A percentile compares a stretch with the other conserved stretches of the same genome.
Evolutionary conservation across 2,329 filamentous ascomycete species (phyloP).

Genomic region (Helotiales sp.): DNA sequence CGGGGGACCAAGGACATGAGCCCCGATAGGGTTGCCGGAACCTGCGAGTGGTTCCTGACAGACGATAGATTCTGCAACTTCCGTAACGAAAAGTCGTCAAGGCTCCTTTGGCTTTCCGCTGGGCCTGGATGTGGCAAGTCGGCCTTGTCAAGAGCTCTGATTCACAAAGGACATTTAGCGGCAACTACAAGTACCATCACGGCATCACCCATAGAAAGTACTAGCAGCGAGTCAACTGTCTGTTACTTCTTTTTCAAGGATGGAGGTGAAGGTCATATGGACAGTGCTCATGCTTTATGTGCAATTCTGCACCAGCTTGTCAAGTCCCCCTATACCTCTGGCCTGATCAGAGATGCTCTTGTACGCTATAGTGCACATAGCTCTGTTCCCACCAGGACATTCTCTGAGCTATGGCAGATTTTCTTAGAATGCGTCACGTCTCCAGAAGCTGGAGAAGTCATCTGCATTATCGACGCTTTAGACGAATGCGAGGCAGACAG

Average conservation of each 20-base stretch:
- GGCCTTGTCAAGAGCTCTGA: slow-evolving; percentile 37
- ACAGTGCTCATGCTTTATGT: too few species aligned
- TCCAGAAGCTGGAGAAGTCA: slow-evolving; percentile 31
- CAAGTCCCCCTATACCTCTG: too few species aligned
- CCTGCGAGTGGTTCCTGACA: slow-evolving; percentile 37
- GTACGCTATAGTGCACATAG: slow-evolving; percentile 25
- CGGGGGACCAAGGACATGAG: slow-evolving; percentile 37
- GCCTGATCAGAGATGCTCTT: slow-evolving; percentile 39
- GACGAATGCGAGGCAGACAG: slow-evolving; percentile 35
- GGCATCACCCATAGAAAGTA: slow-evolving; percentile 10
- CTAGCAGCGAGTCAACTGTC: slow-evolving; percentile 31
- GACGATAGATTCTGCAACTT: slow-evolving; percentile 36
- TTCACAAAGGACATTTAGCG: slow-evolving; percentile 29
- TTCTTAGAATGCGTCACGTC: slow-evolving; percentile 32
- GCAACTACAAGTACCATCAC: slow-evolving; percentile 10
- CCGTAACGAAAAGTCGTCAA: slow-evolving; percentile 28
- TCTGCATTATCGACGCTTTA: slow-evolving; percentile 42
- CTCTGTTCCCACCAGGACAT: slow-evolving; percentile 21
- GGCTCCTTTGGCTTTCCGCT: slow-evolving; percentile 37
- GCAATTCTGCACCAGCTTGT: too few species aligned
- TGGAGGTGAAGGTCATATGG: too few species aligned
- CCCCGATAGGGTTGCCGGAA: slow-evolving; percentile 28
- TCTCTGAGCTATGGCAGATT: slow-evolving; percentile 37
- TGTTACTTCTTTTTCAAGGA: neutral
- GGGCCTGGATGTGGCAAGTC: slow-evolving; percentile 43